Percentiles rank a stretch among this genome's conserved stretches.
Evolutionary conservation across 768 basidiomycete species (phyloP).

Genomic region (Suillus americanus): DNA sequence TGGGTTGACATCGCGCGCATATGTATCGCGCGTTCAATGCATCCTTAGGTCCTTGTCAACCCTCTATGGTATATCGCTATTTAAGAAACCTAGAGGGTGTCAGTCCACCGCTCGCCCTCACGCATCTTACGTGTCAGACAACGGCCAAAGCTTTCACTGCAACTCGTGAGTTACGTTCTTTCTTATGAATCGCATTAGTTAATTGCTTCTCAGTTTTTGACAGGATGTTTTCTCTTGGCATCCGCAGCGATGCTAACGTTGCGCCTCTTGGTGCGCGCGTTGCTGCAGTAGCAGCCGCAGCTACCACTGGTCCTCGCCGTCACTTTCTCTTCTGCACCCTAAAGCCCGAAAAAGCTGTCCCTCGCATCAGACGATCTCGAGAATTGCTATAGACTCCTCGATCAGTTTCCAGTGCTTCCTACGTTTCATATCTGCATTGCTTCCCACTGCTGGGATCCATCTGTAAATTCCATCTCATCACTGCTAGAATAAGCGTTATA

Average conservation of each 20-base stretch:
- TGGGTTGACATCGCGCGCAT: constrained; percentile 19
- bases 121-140: constrained; percentile 85
- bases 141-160: constrained; percentile 89
- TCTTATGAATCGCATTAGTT: constrained; percentile 1
- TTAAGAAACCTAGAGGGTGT: constrained; percentile 88
- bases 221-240: constrained; percentile 83
- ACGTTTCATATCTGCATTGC: not conserved
- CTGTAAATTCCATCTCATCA: not conserved
- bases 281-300: constrained; percentile 63
- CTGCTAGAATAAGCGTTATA: not conserved
- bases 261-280: constrained; percentile 46
- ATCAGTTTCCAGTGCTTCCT: not conserved
- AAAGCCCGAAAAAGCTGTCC: constrained; percentile 52
- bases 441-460: not conserved
- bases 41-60: constrained; percentile 72
- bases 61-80: constrained; percentile 91
- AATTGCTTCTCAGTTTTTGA: constrained; percentile 64
- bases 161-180: constrained; percentile 53
- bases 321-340: constrained; percentile 85
- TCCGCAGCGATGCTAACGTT: constrained; percentile 69
- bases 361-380: constrained; percentile 46
- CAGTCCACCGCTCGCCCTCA: constrained; percentile 83
- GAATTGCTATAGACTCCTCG: constrained; percentile 27
- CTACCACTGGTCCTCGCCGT: constrained; percentile 70
- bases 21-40: not conserved